phyloP scores from a whole-genome alignment of 305 asterid genomes.

The Fraxinus sp. region DNA sequence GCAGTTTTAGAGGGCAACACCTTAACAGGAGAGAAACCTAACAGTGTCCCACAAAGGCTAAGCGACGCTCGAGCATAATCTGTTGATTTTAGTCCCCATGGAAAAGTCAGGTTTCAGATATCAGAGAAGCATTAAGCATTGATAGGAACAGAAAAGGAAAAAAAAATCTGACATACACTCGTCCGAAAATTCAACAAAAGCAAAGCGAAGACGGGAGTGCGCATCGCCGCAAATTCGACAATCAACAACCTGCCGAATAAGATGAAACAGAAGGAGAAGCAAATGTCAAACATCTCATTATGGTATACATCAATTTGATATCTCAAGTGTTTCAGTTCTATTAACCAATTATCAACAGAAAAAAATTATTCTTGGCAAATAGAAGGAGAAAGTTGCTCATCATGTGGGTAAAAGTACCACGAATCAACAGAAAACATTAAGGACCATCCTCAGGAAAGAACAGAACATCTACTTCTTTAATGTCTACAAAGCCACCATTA shows the following conservation, averaged over 20 bases:
- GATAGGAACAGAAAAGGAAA: constrained; percentile 1
- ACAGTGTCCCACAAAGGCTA: constrained; percentile 52
- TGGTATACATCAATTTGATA: background rate
- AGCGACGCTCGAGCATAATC: constrained; percentile 83
- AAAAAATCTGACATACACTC: constrained; percentile 52
- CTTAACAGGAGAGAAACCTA: constrained; percentile 69
- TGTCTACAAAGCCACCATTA: background rate
- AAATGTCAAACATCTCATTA: background rate
- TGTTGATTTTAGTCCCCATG: constrained; percentile 29
- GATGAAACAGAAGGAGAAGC: background rate
- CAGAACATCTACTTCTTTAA: background rate
- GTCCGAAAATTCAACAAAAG: constrained; percentile 82
- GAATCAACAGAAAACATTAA: background rate
- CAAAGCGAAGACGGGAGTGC: constrained; percentile 90
- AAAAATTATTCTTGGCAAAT: background rate
- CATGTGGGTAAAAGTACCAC: background rate
- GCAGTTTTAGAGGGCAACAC: constrained; percentile 95
- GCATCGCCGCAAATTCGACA: constrained; percentile 96
- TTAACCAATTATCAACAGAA: background rate
- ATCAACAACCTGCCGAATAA: constrained; percentile 64
- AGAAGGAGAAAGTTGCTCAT: constrained; percentile 3
- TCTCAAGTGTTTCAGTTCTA: background rate
- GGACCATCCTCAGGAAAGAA: background rate
- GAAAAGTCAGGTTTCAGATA: constrained; percentile 10
- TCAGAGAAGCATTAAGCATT: constrained; percentile 13